phyloP scores from a whole-genome alignment of 768 basidiomycete species.

The Auricularia sp. region DNA sequence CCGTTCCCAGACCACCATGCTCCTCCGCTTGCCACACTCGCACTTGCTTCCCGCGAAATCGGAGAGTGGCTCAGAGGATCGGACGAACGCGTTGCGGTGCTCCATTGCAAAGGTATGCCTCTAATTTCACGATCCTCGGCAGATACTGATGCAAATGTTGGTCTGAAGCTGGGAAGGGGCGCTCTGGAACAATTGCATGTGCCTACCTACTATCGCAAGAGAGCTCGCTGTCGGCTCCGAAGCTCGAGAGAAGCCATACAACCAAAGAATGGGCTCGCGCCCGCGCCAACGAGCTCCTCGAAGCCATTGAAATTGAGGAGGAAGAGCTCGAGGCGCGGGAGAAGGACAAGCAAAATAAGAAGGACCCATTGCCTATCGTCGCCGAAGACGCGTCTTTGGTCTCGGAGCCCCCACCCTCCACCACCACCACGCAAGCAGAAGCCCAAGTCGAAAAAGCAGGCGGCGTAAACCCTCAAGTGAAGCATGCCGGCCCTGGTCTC shows the following conservation, averaged over 20 bases:
- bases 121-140: background rate
- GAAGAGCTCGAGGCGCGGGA: conserved; percentile 4
- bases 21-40: conserved; percentile 66
- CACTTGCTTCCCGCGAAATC: conserved; percentile 66
- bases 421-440: background rate
- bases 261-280: conserved; percentile 37
- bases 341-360: background rate
- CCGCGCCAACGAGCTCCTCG: conserved; percentile 40
- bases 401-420: background rate
- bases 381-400: background rate
- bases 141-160: background rate
- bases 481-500: conserved; percentile 24
- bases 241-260: conserved; percentile 35
- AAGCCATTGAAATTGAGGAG: conserved; percentile 17
- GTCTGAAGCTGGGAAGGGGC: conserved; percentile 60
- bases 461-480: background rate
- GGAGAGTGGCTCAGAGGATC: conserved; percentile 58
- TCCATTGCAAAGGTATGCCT: conserved; percentile 73
- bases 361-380: background rate
- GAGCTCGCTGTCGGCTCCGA: conserved; percentile 35
- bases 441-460: background rate
- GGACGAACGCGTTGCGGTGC: conserved; percentile 58
- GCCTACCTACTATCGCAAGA: conserved; percentile 62
- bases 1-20: conserved; percentile 89
- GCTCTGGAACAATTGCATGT: conserved; percentile 80